Conservation (phyloP, 768 basidiomycete species). For the Naematelia aurantialba region DNA sequence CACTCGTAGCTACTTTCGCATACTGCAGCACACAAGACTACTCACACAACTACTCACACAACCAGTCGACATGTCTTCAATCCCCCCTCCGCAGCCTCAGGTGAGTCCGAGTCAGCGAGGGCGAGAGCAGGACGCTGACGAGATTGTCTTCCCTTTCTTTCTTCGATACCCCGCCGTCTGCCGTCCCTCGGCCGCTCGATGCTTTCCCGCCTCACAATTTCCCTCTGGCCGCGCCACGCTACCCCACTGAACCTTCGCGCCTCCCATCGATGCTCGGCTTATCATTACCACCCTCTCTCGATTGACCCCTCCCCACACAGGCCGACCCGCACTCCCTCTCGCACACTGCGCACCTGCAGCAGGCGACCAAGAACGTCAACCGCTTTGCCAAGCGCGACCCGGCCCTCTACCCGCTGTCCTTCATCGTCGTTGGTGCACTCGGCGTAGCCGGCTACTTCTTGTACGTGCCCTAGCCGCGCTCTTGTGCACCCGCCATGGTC, state of each 20-base stretch:
- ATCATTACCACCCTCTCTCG: too few species aligned
- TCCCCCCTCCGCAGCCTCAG: slow-evolving; percentile 1
- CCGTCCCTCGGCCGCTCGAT: neutral
- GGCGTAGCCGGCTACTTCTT: slow-evolving; percentile 49
- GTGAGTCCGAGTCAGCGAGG: too few species aligned
- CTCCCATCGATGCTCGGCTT: too few species aligned
- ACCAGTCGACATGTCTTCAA: slow-evolving; percentile 1
- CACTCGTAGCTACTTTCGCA: too few species aligned
- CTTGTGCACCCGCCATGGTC: slow-evolving; percentile 1
- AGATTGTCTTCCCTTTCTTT: neutral
- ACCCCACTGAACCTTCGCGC: too few species aligned
- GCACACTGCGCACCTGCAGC: slow-evolving; percentile 31
- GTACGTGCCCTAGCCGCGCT: slow-evolving; percentile 26
- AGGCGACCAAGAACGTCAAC: slow-evolving; percentile 46
- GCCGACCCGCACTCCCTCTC: slow-evolving; percentile 40
- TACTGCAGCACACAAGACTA: neutral
- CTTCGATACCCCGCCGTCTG: neutral
- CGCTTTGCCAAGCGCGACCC: slow-evolving; percentile 50
- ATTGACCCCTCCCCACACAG: slow-evolving; percentile 8
- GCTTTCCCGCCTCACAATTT: neutral
- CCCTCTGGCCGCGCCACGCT: neutral
- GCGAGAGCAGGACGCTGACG: too few species aligned
- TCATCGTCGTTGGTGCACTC: slow-evolving; percentile 42
- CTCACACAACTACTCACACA: neutral
- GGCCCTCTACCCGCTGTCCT: slow-evolving; percentile 44